A percentile compares a stretch with the other conserved stretches of the same genome.
Conservation (phyloP, 768 basidiomycete genomes). For the Basidioascus undulatus region DNA sequence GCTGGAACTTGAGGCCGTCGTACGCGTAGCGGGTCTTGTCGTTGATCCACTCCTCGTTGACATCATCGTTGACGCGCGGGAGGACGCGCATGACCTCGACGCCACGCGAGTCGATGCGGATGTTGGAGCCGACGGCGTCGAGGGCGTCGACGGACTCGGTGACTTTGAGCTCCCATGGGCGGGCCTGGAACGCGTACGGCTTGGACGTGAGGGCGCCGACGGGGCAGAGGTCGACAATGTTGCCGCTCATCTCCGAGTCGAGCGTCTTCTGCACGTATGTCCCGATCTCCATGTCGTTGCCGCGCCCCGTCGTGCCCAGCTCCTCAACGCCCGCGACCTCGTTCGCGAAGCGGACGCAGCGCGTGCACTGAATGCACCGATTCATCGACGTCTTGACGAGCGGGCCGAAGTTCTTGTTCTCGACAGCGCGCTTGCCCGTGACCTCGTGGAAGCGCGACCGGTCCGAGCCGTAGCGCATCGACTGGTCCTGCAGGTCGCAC, state of each 20-base stretch:
- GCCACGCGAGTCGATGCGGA: slow-evolving; percentile 82
- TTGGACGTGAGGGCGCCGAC: slow-evolving; percentile 96
- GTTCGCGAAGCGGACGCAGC: slow-evolving; percentile 95
- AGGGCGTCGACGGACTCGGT: slow-evolving; percentile 89
- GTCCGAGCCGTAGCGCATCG: slow-evolving; percentile 96
- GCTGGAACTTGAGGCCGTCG: slow-evolving; percentile 86
- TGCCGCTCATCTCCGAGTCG: slow-evolving; percentile 92
- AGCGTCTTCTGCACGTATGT: slow-evolving; percentile 95
- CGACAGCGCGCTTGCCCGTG: slow-evolving; percentile 87
- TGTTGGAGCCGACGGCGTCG: slow-evolving; percentile 89
- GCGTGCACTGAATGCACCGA: slow-evolving; percentile 96
- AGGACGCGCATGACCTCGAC: slow-evolving; percentile 94
- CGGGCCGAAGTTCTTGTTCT: slow-evolving; percentile 94
- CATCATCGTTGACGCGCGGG: slow-evolving; percentile 84
- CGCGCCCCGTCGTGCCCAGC: slow-evolving; percentile 83
- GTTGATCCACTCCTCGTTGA: slow-evolving; percentile 99
- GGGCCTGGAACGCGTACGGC: slow-evolving; percentile 89
- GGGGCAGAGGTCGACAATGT: slow-evolving; percentile 89
- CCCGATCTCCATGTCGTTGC: slow-evolving; percentile 95
- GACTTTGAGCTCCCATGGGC: slow-evolving; percentile 96
- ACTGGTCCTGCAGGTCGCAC: slow-evolving; percentile 96
- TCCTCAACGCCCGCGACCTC: slow-evolving; percentile 98
- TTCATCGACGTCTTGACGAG: slow-evolving; percentile 98
- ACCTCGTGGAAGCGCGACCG: slow-evolving; percentile 96
- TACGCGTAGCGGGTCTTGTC: slow-evolving; percentile 96